Evolutionary conservation across 2,329 filamentous ascomycete genomes (phyloP).

Genomic region (Lasiodiplodia theobromae): DNA sequence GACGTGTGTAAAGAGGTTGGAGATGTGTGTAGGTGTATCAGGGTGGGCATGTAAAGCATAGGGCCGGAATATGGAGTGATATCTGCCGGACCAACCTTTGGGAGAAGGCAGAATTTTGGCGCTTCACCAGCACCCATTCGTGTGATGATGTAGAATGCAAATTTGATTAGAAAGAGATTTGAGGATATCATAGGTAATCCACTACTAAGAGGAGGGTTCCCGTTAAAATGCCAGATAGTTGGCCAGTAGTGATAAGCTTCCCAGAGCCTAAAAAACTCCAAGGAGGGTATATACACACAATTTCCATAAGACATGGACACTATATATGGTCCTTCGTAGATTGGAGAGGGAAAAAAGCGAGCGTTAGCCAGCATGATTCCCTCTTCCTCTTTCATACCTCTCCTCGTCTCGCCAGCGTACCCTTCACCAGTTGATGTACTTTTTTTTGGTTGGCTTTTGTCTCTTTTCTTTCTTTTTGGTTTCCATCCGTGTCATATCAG

Average conservation of each 20-base stretch:
- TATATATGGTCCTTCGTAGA: not conserved
- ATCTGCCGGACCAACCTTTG: not conserved
- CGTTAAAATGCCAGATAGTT: not conserved
- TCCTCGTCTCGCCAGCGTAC: not conserved
- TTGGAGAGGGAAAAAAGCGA: not conserved
- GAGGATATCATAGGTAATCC: slow-evolving; percentile 1
- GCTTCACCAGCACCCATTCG: not conserved
- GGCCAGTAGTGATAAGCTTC: not conserved
- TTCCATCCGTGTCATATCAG: slow-evolving; percentile 59
- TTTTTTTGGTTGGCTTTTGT: not conserved
- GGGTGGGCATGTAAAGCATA: no score
- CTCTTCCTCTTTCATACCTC: not conserved
- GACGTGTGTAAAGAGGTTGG: not conserved
- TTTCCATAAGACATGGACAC: not conserved
- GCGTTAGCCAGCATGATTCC: not conserved
- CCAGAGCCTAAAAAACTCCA: not conserved
- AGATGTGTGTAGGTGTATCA: not conserved
- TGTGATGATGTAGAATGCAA: not conserved
- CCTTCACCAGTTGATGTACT: not conserved
- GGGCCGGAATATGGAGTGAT: not conserved
- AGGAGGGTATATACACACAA: slow-evolving; percentile 18
- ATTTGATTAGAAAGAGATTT: not conserved
- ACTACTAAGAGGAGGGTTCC: not conserved
- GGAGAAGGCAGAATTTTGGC: not conserved
- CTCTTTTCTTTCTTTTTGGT: not conserved